Conservation (phyloP, 2,329 filamentous ascomycete species). For the Nigrospora oryzae region DNA sequence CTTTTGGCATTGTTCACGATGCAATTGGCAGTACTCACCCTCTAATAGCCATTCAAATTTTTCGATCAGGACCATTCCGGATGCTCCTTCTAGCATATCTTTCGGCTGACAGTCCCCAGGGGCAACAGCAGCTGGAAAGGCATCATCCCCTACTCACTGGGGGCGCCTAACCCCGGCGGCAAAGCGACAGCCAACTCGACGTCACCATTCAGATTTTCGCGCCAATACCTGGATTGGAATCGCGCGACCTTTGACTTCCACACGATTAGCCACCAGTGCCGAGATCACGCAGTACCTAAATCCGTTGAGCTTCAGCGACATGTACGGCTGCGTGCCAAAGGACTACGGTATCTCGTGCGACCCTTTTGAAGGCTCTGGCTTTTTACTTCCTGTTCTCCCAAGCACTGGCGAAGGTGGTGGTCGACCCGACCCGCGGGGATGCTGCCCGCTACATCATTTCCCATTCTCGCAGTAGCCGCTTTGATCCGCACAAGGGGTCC, state of each 20-base stretch:
- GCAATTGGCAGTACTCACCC: conserved; percentile 70
- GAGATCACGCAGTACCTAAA: conserved; percentile 64
- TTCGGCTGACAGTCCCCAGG: too few relatives aligned
- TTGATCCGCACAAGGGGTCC: conserved; percentile 87
- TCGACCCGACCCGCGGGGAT: conserved; percentile 47
- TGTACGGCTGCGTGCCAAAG: conserved; percentile 75
- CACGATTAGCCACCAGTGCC: conserved; percentile 60
- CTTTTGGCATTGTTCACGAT: conserved; percentile 42
- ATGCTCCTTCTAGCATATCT: not conserved
- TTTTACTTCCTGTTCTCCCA: conserved; percentile 72
- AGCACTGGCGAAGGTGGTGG: conserved; percentile 58
- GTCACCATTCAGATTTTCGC: conserved; percentile 49
- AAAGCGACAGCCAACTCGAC: conserved; percentile 23
- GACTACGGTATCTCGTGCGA: conserved; percentile 75
- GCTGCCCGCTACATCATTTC: conserved; percentile 63
- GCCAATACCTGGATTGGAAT: conserved; percentile 92
- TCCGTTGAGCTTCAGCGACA: conserved; percentile 61
- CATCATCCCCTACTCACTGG: conserved; percentile 21
- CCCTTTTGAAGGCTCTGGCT: conserved; percentile 59
- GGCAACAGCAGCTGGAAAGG: conserved; percentile 32
- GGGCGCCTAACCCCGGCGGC: conserved; percentile 26
- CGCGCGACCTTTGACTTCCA: conserved; percentile 78
- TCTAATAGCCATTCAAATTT: conserved; percentile 82
- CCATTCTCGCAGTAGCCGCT: conserved; percentile 81
- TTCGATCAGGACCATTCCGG: conserved; percentile 31